A percentile compares a stretch with the other conserved stretches of the same genome.
Evolutionary conservation across 441 rosid genomes (phyloP).

Genomic region (Pelargonium cotyledonis): DNA sequence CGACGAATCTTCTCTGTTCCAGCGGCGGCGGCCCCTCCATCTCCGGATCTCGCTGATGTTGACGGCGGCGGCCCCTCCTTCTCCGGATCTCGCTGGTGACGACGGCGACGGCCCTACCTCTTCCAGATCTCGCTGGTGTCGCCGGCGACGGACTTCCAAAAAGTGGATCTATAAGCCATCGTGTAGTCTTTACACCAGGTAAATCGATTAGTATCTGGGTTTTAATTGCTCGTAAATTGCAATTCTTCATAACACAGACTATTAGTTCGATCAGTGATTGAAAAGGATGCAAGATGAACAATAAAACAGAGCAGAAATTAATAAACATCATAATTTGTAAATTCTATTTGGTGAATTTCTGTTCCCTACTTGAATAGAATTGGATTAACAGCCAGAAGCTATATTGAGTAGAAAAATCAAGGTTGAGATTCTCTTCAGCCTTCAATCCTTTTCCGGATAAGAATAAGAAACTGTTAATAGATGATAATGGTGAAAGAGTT

Average conservation of each 20-base stretch:
- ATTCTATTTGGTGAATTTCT: background rate
- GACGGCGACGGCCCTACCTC: no score
- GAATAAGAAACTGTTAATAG: background rate
- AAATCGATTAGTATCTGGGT: background rate
- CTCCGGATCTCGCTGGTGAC: no score
- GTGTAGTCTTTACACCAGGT: background rate
- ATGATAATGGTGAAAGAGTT: background rate
- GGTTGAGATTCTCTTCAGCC: background rate
- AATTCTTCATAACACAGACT: background rate
- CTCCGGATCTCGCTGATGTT: no score
- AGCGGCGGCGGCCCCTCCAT: no score
- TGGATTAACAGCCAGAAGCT: no score
- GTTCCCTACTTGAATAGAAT: background rate
- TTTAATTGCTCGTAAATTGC: background rate
- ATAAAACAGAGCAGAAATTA: background rate
- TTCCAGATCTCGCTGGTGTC: no score
- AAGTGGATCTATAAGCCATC: background rate
- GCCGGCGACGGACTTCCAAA: no score
- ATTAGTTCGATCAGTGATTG: background rate
- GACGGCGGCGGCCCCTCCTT: no score
- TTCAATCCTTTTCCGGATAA: no score
- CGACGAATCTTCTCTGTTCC: no score
- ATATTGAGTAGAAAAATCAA: background rate
- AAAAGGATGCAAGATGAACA: background rate
- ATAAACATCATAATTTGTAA: no score